Evolutionary conservation across 164 flowering plant genomes (phyloP).

Genomic region (Piper longum): DNA sequence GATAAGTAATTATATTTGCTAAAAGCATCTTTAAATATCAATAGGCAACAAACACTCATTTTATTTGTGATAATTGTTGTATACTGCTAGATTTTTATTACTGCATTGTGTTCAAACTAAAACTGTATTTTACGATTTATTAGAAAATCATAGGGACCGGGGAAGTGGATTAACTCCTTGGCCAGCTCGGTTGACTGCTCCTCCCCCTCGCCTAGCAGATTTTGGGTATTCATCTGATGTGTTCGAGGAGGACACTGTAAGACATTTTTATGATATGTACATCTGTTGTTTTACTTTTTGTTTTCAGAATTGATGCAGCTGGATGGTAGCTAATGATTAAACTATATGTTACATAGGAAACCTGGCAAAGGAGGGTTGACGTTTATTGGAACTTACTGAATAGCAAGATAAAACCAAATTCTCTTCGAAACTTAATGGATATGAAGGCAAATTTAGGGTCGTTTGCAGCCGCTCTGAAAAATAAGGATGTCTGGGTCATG

Average conservation of each 20-base stretch:
- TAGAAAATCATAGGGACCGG: constrained; percentile 5
- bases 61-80: neutral
- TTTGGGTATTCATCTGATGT: constrained; percentile 48
- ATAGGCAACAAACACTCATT: neutral
- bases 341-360: constrained; percentile 35
- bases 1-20: no score
- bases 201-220: constrained; percentile 82
- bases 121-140: neutral
- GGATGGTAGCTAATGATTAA: neutral
- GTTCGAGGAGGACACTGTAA: constrained; percentile 46
- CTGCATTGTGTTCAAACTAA: neutral
- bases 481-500: constrained; percentile 88
- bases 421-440: constrained; percentile 75
- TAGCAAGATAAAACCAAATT: constrained; percentile 37
- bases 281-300: neutral
- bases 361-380: constrained; percentile 57
- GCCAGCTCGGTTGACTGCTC: constrained; percentile 65
- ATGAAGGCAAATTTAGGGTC: constrained; percentile 88
- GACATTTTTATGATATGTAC: neutral
- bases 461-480: constrained; percentile 72
- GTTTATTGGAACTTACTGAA: constrained; percentile 55
- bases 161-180: constrained; percentile 85
- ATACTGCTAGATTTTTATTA: neutral
- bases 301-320: neutral
- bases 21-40: no score